Percentiles rank a stretch among this genome's conserved stretches.
phyloP scores from a whole-genome alignment of 805 yeast genomes.

The Yarrowia sp. region DNA sequence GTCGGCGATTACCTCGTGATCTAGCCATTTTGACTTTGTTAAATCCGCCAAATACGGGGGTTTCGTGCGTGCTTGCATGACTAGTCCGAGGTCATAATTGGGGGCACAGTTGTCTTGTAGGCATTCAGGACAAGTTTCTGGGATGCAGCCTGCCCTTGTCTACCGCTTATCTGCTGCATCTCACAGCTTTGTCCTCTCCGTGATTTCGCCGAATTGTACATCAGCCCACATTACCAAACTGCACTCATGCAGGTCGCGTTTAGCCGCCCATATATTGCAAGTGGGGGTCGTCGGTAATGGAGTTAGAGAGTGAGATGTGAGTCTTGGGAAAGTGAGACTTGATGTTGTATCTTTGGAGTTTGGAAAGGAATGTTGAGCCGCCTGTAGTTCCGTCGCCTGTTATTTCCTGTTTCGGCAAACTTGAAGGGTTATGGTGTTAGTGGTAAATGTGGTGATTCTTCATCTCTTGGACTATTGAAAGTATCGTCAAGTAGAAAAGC shows the following conservation, averaged over 20 bases:
- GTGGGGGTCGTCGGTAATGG: constrained; percentile 4
- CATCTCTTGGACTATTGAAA: no score
- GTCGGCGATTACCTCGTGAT: constrained; percentile 6
- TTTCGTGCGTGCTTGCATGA: constrained; percentile 28
- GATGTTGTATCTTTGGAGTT: no score
- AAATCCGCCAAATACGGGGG: neutral
- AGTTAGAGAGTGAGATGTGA: no score
- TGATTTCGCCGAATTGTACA: constrained; percentile 8
- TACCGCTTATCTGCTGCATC: neutral
- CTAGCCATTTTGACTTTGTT: constrained; percentile 2
- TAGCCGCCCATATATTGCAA: constrained; percentile 8
- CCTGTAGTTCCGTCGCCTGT: no score
- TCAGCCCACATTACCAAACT: constrained; percentile 26
- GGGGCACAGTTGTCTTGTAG: no score
- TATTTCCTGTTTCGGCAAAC: no score
- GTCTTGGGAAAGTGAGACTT: no score
- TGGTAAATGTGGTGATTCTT: no score
- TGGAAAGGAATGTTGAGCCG: no score
- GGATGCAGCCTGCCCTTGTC: neutral
- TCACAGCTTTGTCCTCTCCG: constrained; percentile 7
- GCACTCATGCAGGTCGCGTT: constrained; percentile 22
- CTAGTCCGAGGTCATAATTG: neutral
- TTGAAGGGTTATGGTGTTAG: no score
- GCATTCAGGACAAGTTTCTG: neutral
- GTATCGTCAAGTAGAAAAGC: no score